These are phyloP conservation scores for Pelagomonas calceolata DNA, from an alignment of 108 stramenopile genomes.

Conservation along the genomic window DNA sequence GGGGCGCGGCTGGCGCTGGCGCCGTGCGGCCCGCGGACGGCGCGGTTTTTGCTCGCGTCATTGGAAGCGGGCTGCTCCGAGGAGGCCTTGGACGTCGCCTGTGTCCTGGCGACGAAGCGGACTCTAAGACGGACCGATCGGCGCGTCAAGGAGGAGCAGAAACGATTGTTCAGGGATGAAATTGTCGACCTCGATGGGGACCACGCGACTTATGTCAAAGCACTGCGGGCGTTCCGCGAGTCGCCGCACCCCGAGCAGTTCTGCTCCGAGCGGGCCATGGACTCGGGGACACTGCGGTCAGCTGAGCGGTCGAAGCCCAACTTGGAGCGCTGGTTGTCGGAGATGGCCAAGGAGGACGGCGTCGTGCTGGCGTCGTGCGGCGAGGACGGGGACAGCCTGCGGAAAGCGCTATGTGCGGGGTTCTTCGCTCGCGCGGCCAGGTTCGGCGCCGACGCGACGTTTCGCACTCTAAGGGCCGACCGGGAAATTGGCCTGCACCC, in stretches of 20 bases:
- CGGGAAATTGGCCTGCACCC: not conserved
- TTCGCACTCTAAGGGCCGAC: not conserved
- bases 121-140: not conserved
- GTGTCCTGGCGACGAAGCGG: slow-evolving; percentile 18
- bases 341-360: not conserved
- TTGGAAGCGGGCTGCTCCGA: slow-evolving; percentile 31
- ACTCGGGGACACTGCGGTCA: not conserved
- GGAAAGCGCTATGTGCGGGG: not conserved
- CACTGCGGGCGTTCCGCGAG: not conserved
- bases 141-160: not conserved
- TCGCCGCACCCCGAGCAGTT: not conserved
- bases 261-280: not conserved
- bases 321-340: not conserved
- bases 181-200: not conserved
- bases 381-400: not conserved
- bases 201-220: not conserved
- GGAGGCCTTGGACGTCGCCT: slow-evolving; percentile 29
- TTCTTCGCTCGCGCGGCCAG: not conserved
- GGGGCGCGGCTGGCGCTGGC: slow-evolving; percentile 4
- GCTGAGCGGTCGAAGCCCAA: not conserved
- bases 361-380: not conserved
- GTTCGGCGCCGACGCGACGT: not conserved
- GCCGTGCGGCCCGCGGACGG: slow-evolving; percentile 35
- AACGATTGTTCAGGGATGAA: not conserved
- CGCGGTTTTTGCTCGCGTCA: not conserved